Base-by-base conservation (phyloP, 371 early-diverging fungal genomes). In the Mucor irregularis region DNA sequence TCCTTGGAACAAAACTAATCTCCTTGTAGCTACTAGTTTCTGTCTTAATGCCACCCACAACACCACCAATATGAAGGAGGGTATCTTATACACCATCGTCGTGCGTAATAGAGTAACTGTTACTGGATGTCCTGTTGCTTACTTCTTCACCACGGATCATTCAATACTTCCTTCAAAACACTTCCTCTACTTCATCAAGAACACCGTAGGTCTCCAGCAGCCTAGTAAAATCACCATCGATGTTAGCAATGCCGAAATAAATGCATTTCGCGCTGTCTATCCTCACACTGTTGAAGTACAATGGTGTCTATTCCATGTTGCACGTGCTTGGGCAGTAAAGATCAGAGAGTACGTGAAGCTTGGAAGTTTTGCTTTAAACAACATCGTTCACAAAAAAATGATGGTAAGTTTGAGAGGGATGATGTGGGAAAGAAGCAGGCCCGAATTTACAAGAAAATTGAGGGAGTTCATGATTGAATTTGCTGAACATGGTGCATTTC, bases 81-180 rank as follows among this genome's bases (percentile, higher is more conserved):
- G 34, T 44, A 3, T 53, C 9, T 24, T 53, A 6, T 53, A 44
- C 24, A 44, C 53, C 0, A 21, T 43, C n/a, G 44, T 44, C 34
- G 45, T 53, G 13, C 8, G 45, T 0, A 44, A 53, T 44, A 34
- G 45, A 4, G 8, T 9, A 11, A 34, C 53, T 53, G 44, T 31
- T 30, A 34, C 44, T 26, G 53, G 53, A 2, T 53, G 30, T 44
- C 53, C 53, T 24, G 53, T 44, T 25, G 33, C 53, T 22, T 53
- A 21, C 30, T 55, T 29, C 13, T 47, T 47, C 31, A 55, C 48
- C 1, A 38, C 46, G 0, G 17, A 19, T 25, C 46, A 55, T 38
- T 22, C 30, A 5, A 11, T 10, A 17, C 1, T 3, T 24, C 34
- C 53, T 0, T 16, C 44, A 7, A 44, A 4, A n/a, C 24, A 47